Base-by-base conservation (phyloP, 2,329 filamentous ascomycete species). In the Xylaria hypoxylon region DNA sequence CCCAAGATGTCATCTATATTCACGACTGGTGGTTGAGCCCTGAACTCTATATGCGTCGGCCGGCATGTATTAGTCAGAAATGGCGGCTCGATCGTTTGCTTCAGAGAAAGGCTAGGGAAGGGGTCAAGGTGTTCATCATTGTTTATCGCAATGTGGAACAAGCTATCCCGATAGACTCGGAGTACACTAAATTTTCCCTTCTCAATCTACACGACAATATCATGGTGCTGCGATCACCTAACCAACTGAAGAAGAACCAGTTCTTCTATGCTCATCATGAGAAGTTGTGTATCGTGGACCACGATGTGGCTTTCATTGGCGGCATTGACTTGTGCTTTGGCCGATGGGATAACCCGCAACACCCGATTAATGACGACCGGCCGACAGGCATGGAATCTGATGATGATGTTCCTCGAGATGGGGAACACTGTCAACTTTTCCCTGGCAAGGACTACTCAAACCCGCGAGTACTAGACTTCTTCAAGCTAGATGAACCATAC, bases 231-330 rank as follows among this genome's bases (percentile, higher is more conserved):
- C 86, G 96, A 74, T 98, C 96, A 2, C 96, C 96, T 0, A 97
- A 99, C 74, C 96, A 99, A 79, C 94, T 98, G 80, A 92, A 97
- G 76, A 97, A 99, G 81, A 98, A 98, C 75, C 97, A 97, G 51
- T 99, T 99, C 82, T 99, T 99, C 84, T 99, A 96, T 85, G 96
- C 96, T 1, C 96, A 99, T 77, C 96, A 99, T 80, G 96, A 99
- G 79, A 99, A 99, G 80, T 87, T 99, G n/a, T 95, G 94, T 75
- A 89, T 99, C 45, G 92, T 99, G 19, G 96, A 99, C 77, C 96
- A 98, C 76, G 96, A 95, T 60, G 89, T 98, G 56, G 96, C 95
- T 11, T 98, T 99, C 78, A 90, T 97, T 55, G 96, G 96, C 67
- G 96, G 96, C 40, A 93, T 99, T 68, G 96, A 99, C 82, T 84